Conservation (phyloP, 371 early-diverging fungal species). For the Dinochytrium kinnereticum region DNA sequence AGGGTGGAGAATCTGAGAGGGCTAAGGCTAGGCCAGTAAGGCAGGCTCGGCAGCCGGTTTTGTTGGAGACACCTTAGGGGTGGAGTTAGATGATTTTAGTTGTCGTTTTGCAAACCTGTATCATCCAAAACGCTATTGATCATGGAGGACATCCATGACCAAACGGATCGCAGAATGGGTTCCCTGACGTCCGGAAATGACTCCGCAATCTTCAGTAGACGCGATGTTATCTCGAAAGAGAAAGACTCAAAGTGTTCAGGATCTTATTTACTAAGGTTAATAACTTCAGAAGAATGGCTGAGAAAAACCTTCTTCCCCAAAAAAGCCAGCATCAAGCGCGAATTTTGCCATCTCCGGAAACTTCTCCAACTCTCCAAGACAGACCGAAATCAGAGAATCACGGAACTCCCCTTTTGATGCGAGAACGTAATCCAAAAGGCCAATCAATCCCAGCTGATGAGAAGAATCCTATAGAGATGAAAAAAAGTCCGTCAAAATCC, state of each 20-base stretch:
- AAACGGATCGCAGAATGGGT: background rate
- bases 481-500: too few relatives aligned
- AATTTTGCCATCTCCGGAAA: background rate
- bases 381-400: background rate
- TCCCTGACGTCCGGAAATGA: background rate
- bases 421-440: background rate
- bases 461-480: slow-evolving; percentile 3
- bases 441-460: slow-evolving; percentile 14
- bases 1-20: background rate
- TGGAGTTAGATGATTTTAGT: too few relatives aligned
- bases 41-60: background rate
- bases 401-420: background rate
- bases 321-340: slow-evolving; percentile 4
- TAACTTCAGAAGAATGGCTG: slow-evolving; percentile 13
- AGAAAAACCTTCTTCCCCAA: slow-evolving; percentile 4
- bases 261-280: slow-evolving; percentile 12
- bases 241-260: slow-evolving; percentile 11
- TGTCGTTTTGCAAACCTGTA: too few relatives aligned
- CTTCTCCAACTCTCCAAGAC: slow-evolving; percentile 8
- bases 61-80: background rate
- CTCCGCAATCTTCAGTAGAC: slow-evolving; percentile 1
- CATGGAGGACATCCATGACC: background rate
- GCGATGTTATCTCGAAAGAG: slow-evolving; percentile 5
- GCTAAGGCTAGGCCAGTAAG: background rate
- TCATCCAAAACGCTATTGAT: background rate